Evolutionary conservation across 257 asterid species (phyloP), one percentile per base, ranked within the genome.

Genomic region (Apocynum venetum): DNA sequence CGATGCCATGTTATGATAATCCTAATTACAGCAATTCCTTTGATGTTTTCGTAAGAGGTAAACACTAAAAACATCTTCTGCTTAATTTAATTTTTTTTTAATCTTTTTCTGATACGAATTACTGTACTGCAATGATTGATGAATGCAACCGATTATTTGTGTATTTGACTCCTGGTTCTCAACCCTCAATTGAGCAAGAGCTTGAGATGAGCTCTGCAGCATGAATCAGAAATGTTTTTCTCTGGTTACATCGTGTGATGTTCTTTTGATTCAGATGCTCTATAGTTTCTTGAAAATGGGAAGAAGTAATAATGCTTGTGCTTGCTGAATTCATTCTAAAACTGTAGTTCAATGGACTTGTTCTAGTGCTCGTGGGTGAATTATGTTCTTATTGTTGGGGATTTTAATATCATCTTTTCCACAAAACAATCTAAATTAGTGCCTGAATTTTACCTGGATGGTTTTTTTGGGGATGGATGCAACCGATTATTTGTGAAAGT

Each of bases 41-140:
- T 67, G 98, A 95, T 80, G 98, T 91, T 79, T 95, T 92, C 66
- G 87, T 94, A 38, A 88, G 98, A 82, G 98, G 97, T 92, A 83
- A 25, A 25, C 31, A 25, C 31, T 25, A 25, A 25, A 25, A 63
- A 55, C 11, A 15, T 66, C 49, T 15, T 19, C 4, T n/a, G 1
- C 31, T 15, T 66, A 40, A 14, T 66, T 66, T 66, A 20, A 13
- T 5, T 66, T 40, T 40, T 14, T 65, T 10, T 40, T 25, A 25
- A 25, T 14, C 17, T 8, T 64, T 36, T 65, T 65, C 71, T 14
- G 11, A 1, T 66, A 13, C 49, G 25, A 35, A 66, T 66, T 66
- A 66, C 71, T 66, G 40, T 3, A 25, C 31, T 25, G 31, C 31
- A 40, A 17, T 66, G 71, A 66, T 14, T 66, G 71, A 35, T 14